These are phyloP conservation scores for Fraxinus velutina DNA, from an alignment of 305 asterid genomes.

Conservation along the genomic window DNA sequence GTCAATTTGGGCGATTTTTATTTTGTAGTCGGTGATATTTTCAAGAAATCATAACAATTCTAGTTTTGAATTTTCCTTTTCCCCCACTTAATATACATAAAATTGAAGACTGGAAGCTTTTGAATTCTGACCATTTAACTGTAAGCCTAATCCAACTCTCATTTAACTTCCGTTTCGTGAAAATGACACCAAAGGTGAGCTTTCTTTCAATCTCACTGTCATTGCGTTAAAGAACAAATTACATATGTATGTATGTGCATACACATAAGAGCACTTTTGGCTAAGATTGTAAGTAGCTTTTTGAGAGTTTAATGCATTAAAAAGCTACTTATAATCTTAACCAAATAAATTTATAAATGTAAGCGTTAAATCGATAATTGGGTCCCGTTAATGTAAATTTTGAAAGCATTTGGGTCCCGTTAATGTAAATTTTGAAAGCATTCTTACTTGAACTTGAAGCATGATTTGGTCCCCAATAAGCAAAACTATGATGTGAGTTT, in stretches of 20 bases:
- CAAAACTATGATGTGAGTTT: slow-evolving; percentile 43
- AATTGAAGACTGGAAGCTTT: neutral
- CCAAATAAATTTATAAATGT: neutral
- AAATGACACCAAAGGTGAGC: slow-evolving; percentile 22
- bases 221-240: slow-evolving; percentile 12
- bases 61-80: slow-evolving; percentile 2
- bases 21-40: neutral
- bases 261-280: neutral
- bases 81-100: neutral
- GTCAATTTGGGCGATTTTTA: neutral
- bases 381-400: neutral
- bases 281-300: neutral
- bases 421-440: slow-evolving; percentile 9
- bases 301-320: neutral
- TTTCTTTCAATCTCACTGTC: slow-evolving; percentile 12
- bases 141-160: slow-evolving; percentile 26
- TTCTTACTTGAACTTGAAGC: slow-evolving; percentile 76
- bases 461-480: slow-evolving; percentile 73
- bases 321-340: neutral
- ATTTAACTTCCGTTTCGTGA: slow-evolving; percentile 3
- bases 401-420: neutral
- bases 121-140: slow-evolving; percentile 20
- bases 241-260: slow-evolving; percentile 3
- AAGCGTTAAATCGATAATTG: neutral
- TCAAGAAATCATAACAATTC: slow-evolving; percentile 3